These are phyloP conservation scores for Raphanus hybrid DNA, from an alignment of 441 rosid genomes.

Conservation along the genomic window DNA sequence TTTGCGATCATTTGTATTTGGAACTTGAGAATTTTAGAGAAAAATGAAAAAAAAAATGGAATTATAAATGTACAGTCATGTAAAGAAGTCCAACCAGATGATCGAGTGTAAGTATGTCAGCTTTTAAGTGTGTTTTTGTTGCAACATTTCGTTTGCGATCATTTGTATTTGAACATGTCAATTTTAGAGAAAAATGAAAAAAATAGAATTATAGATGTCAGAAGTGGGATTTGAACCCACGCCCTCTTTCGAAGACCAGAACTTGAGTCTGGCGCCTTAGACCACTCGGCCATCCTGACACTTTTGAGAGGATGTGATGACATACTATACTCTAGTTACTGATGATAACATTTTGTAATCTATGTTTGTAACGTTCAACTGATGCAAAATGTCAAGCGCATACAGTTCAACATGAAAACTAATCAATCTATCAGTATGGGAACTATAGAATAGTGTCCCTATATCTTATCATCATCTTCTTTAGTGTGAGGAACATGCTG, in stretches of 20 bases:
- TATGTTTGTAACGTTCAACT: not conserved
- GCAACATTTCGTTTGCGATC: not conserved
- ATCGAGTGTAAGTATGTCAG: conserved; percentile 15
- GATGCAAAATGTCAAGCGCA: not conserved
- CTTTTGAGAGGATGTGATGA: rapidly evolving
- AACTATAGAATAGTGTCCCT: not conserved
- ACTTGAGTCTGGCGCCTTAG: conserved; percentile 98
- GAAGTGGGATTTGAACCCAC: conserved; percentile 95
- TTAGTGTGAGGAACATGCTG: not conserved
- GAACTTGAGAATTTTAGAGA: not conserved
- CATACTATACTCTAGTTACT: not conserved
- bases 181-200: not conserved
- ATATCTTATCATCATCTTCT: not conserved
- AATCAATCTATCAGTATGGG: not conserved
- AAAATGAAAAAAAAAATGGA: not conserved
- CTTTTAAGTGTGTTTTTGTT: not conserved
- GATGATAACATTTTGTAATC: not conserved
- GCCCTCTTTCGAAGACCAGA: conserved; percentile 87
- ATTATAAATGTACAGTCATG: too few species aligned
- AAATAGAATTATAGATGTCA: conserved; percentile 39
- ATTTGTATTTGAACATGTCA: not conserved
- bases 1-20: not conserved
- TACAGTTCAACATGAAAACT: not conserved
- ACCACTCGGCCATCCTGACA: conserved; percentile 98
- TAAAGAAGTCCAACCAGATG: not conserved